Evolutionary conservation across 331 rosid species (phyloP).

Genomic region (Pyrus hybrid): DNA sequence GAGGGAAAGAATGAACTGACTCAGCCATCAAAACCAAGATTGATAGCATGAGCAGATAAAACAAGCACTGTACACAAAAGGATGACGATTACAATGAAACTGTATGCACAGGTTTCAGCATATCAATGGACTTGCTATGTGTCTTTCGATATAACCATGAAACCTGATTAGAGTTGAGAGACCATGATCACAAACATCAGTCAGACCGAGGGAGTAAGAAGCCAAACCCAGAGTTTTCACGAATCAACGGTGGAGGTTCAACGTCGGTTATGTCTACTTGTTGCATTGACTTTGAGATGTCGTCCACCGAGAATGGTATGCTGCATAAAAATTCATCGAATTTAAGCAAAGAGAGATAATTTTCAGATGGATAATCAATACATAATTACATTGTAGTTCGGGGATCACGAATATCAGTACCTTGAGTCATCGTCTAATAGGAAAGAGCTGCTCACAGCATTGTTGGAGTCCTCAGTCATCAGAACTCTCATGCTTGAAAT

Average conservation of each 20-base stretch:
- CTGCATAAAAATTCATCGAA: slow-evolving; percentile 36
- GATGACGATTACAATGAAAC: slow-evolving; percentile 20
- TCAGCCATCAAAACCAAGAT: slow-evolving; percentile 52
- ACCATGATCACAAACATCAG: slow-evolving; percentile 24
- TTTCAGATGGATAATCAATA: neutral
- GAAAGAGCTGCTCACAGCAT: slow-evolving; percentile 92
- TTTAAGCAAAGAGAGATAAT: neutral
- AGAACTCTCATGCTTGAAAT: slow-evolving; percentile 79
- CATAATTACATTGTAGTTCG: neutral
- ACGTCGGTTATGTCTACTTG: slow-evolving; percentile 75
- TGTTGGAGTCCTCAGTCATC: slow-evolving; percentile 89
- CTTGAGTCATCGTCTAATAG: slow-evolving; percentile 94
- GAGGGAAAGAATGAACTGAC: slow-evolving; percentile 61
- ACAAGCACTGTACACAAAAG: slow-evolving; percentile 46
- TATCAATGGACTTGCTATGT: slow-evolving; percentile 37
- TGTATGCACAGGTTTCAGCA: slow-evolving; percentile 66
- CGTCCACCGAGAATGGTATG: slow-evolving; percentile 97
- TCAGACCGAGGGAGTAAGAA: slow-evolving; percentile 86
- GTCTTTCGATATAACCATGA: slow-evolving; percentile 14
- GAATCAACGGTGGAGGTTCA: slow-evolving; percentile 94
- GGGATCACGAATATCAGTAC: slow-evolving; percentile 17
- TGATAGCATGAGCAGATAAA: slow-evolving; percentile 34
- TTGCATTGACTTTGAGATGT: slow-evolving; percentile 88
- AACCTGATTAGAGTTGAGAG: slow-evolving; percentile 14
- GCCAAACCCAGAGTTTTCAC: slow-evolving; percentile 92